Base-by-base conservation (phyloP, 1,284 basidiomycete genomes). In the Cutaneotrichosporon daszewskae region DNA sequence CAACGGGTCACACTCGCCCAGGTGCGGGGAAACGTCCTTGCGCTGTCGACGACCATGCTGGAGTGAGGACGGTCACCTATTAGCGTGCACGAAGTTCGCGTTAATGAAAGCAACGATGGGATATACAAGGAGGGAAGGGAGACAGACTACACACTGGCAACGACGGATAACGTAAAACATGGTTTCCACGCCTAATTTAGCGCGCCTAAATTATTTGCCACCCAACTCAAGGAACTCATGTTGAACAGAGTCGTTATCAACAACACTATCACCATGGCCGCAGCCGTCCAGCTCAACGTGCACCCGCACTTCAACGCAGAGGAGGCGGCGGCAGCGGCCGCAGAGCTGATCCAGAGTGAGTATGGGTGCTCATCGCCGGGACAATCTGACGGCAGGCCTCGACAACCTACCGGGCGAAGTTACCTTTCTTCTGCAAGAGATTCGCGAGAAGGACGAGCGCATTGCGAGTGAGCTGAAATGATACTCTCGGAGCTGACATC, bases 331-430 rank as follows among this genome's bases (percentile, higher is more conserved):
- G 72, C 75, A 28, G 77, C 83, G 32, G 82, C 83, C 3, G 74
- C 79, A 18, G 84, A 85, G 60, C 84, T 80, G 55, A 79, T 85
- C 12, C 74, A 76, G 11, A 83, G 83, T 84, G 48, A 69, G 81
- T 74, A 4, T 10, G 19, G 11, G 22, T 18, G 23, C 32, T 11
- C 6, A 6, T 55, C 27, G 16, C 22, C 31, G 29, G 14, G 16
- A 24, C 12, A 6, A 10, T 16, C 29, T 42, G 23, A 26, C 32
- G 4, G 24, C 61, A 85, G 84, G 79, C 55, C 74, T 87, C 23
- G 85, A 87, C 53, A 87, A 86, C 60, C 72, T 87, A 32, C 82
- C 83, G 0, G 77, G 76, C 42, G 85, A 87, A 64, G 78, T 86
- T 7, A 78, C 79, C 25, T 81, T 81, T 60, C 71, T 87, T 9